phyloP scores from a whole-genome alignment of 1,284 basidiomycete species.

The Sparassis latifolia region DNA sequence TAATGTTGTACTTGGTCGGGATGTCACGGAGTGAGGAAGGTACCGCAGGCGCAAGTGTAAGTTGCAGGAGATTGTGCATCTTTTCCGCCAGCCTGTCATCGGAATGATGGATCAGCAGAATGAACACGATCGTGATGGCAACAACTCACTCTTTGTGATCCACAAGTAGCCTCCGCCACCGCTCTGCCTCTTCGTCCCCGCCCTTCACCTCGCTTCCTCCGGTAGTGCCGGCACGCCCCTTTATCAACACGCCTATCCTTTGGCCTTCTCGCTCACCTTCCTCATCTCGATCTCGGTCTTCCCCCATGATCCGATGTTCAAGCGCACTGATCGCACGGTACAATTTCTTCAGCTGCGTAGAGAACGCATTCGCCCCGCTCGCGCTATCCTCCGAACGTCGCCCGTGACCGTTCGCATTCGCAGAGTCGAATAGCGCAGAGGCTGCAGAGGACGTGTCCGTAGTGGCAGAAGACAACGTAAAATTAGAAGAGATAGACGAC shows the following conservation, averaged over 20 bases:
- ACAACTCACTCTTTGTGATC: conserved; percentile 65
- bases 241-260: conserved; percentile 43
- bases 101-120: neutral
- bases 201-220: conserved; percentile 23
- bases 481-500: conserved; percentile 63
- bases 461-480: conserved; percentile 68
- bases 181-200: conserved; percentile 50
- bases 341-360: conserved; percentile 71
- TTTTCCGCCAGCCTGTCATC: conserved; percentile 72
- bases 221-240: conserved; percentile 27
- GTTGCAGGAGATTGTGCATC: conserved; percentile 82
- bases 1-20: conserved; percentile 92
- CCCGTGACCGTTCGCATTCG: conserved; percentile 9
- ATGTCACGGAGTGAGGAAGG: conserved; percentile 86
- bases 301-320: conserved; percentile 64
- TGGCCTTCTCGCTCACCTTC: conserved; percentile 23
- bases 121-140: conserved; percentile 1
- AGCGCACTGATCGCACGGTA: conserved; percentile 72
- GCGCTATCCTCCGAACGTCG: conserved; percentile 42
- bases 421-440: conserved; percentile 51
- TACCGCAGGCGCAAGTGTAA: conserved; percentile 81
- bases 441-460: conserved; percentile 67
- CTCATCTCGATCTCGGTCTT: conserved; percentile 46
- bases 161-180: conserved; percentile 56
- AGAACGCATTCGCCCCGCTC: conserved; percentile 61